Evolutionary conservation across 2,329 filamentous ascomycete genomes (phyloP).

Genomic region (Epichloe gansuensis): DNA sequence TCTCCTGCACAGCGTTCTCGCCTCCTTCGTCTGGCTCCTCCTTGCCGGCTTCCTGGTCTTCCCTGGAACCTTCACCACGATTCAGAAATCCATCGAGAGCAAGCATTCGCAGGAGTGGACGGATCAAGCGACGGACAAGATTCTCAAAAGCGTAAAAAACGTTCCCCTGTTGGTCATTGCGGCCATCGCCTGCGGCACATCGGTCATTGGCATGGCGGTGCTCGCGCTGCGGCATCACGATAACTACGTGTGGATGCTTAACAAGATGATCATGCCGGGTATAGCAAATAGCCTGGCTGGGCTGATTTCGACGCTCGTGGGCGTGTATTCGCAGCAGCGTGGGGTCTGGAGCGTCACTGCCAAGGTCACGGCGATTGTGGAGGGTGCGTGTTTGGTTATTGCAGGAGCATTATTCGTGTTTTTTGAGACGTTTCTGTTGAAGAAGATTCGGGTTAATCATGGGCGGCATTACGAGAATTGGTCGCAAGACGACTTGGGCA

Average conservation of each 20-base stretch:
- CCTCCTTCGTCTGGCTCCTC: constrained; percentile 31
- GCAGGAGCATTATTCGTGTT: constrained; percentile 17
- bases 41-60: constrained; percentile 40
- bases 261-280: constrained; percentile 34
- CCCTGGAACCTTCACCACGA: constrained; percentile 36
- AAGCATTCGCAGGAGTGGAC: constrained; percentile 8
- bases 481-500: neutral
- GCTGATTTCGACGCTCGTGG: constrained; percentile 34
- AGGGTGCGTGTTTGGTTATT: constrained; percentile 16
- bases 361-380: constrained; percentile 22
- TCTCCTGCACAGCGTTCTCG: constrained; percentile 32
- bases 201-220: constrained; percentile 22
- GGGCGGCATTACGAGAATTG: constrained; percentile 12
- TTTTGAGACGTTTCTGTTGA: constrained; percentile 20
- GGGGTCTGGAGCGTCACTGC: constrained; percentile 32
- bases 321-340: constrained; percentile 34
- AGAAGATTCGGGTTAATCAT: constrained; percentile 18
- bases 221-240: constrained; percentile 30
- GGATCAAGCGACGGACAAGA: constrained; percentile 10
- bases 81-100: constrained; percentile 15
- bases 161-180: constrained; percentile 31
- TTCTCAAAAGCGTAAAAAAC: constrained; percentile 16
- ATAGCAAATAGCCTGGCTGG: constrained; percentile 36
- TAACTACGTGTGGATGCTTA: constrained; percentile 43
- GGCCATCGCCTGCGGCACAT: constrained; percentile 27